A percentile compares a stretch with the other conserved stretches of the same genome.
phyloP scores from a whole-genome alignment of 163 green algal species.

The Scenedesmus sp. region DNA sequence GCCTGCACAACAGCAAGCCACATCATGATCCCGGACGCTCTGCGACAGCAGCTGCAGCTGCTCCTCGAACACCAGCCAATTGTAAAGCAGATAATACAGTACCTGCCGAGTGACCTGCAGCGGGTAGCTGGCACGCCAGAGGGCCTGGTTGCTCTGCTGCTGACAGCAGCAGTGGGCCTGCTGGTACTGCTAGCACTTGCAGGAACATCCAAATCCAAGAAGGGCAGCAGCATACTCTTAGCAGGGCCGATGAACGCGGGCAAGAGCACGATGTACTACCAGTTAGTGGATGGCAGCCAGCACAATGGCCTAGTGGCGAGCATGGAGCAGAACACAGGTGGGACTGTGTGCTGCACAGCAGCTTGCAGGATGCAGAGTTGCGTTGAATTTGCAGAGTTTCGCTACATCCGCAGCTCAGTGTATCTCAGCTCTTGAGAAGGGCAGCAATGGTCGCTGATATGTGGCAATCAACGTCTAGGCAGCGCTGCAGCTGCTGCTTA shows the following conservation, averaged over 20 bases:
- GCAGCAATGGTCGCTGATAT: no score
- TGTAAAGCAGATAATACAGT: background rate
- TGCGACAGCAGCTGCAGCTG: constrained; percentile 17
- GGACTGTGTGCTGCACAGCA: background rate
- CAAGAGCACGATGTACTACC: constrained; percentile 70
- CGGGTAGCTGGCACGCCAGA: constrained; percentile 33
- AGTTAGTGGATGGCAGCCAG: constrained; percentile 54
- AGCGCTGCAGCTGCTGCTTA: no score
- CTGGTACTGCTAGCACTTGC: constrained; percentile 17
- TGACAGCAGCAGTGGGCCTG: constrained; percentile 18
- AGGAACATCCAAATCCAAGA: background rate
- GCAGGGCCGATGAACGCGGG: constrained; percentile 61
- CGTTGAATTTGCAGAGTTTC: no score
- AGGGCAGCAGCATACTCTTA: constrained; percentile 48
- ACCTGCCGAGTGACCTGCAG: constrained; percentile 26
- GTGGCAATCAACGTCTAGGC: no score
- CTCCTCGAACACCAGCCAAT: constrained; percentile 3
- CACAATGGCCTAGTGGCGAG: constrained; percentile 62
- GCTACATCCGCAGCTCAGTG: no score
- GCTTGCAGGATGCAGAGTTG: background rate
- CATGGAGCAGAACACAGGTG: constrained; percentile 65
- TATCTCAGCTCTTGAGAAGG: no score
- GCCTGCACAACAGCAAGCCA: background rate
- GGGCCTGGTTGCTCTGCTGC: constrained; percentile 28
- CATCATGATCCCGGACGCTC: constrained; percentile 2